A percentile compares a stretch with the other conserved stretches of the same genome.
These are phyloP conservation scores for Nannizzia gypsea DNA, from an alignment of 2,329 filamentous ascomycete genomes.

Conservation along the genomic window DNA sequence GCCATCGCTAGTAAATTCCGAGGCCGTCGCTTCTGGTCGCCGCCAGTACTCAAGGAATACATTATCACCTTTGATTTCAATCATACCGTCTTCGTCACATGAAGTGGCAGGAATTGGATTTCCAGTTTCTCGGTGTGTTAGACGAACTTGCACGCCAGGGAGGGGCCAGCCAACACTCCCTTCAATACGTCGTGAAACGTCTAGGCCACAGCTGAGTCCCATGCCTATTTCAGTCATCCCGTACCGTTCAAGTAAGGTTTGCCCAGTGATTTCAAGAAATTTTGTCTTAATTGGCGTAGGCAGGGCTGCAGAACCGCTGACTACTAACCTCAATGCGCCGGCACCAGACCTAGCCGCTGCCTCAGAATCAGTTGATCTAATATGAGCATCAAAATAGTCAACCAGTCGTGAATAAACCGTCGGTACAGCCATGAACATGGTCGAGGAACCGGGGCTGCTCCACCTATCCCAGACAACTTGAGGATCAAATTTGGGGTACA, in stretches of 20 bases:
- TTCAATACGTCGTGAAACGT: constrained; percentile 31
- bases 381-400: constrained; percentile 33
- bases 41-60: constrained; percentile 35
- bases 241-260: constrained; percentile 38
- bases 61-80: constrained; percentile 33
- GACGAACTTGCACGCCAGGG: constrained; percentile 36
- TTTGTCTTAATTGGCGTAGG: constrained; percentile 32
- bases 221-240: constrained; percentile 43
- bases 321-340: constrained; percentile 26
- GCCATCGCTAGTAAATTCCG: constrained; percentile 37
- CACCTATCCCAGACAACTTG: constrained; percentile 38
- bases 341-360: constrained; percentile 23
- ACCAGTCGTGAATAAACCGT: constrained; percentile 41
- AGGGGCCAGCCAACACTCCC: constrained; percentile 40
- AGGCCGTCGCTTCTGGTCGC: constrained; percentile 35
- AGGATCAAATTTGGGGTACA: constrained; percentile 36
- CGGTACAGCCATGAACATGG: constrained; percentile 42
- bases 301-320: constrained; percentile 35
- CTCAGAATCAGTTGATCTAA: constrained; percentile 27
- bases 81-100: constrained; percentile 31
- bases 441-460: constrained; percentile 29
- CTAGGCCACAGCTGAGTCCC: constrained; percentile 35
- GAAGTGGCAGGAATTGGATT: constrained; percentile 18
- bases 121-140: constrained; percentile 33
- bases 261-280: constrained; percentile 31